phyloP scores from a whole-genome alignment of 2,329 filamentous ascomycete species.

The Xylariaceae sp. region DNA sequence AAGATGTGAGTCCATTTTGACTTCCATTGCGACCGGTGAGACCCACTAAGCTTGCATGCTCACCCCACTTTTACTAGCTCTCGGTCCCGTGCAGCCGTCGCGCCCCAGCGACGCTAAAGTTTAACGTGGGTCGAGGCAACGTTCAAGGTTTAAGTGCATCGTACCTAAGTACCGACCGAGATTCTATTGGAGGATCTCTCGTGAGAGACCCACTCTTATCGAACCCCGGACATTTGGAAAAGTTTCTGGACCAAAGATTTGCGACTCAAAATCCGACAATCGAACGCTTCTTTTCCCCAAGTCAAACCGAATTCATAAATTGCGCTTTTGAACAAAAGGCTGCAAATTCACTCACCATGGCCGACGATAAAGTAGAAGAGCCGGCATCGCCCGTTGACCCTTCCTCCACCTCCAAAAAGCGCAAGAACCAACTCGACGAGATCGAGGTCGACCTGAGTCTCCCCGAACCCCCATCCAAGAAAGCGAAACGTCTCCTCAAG shows the following conservation, averaged over 20 bases:
- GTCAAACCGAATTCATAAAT: not conserved
- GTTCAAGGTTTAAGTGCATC: too few relatives aligned
- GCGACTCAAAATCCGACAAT: not conserved
- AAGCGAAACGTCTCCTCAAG: constrained; percentile 82
- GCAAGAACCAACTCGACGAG: constrained; percentile 64
- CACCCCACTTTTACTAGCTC: too few relatives aligned
- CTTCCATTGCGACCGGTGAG: too few relatives aligned
- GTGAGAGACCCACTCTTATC: not conserved
- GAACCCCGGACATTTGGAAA: not conserved
- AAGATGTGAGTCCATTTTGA: too few relatives aligned
- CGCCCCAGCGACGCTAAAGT: too few relatives aligned
- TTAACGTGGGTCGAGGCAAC: too few relatives aligned
- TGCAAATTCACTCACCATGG: constrained; percentile 13
- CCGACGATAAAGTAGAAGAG: constrained; percentile 13
- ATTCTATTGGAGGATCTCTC: not conserved
- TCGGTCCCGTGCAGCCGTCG: too few relatives aligned
- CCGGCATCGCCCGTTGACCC: constrained; percentile 13
- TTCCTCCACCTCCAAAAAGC: constrained; percentile 52
- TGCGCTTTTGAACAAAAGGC: not conserved
- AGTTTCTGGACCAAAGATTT: not conserved
- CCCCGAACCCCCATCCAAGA: constrained; percentile 95
- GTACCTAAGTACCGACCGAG: too few relatives aligned
- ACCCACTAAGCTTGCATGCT: too few relatives aligned
- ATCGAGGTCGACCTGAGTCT: constrained; percentile 84
- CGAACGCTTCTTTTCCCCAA: not conserved